Percentiles rank a stretch among this genome's conserved stretches.
phyloP scores from a whole-genome alignment of 768 basidiomycete species.

The Termitomyces sp. region DNA sequence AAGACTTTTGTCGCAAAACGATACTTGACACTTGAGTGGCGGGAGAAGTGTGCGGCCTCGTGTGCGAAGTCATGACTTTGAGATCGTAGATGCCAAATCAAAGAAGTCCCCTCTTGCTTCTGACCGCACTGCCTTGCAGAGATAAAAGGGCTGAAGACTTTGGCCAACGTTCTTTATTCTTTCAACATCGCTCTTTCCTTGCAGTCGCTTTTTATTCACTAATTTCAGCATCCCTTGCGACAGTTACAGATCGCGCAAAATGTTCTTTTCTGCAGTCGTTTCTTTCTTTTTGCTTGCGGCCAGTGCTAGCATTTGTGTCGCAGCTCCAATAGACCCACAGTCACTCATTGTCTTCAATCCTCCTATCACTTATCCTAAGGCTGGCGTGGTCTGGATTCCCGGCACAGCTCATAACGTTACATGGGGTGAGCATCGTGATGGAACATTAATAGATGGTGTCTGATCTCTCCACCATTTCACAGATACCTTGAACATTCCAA shows the following conservation, averaged over 20 bases:
- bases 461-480: not conserved
- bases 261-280: slow-evolving; percentile 10
- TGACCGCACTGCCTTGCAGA: not conserved
- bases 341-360: slow-evolving; percentile 19
- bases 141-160: slow-evolving; percentile 4
- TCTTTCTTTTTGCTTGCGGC: slow-evolving; percentile 6
- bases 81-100: slow-evolving; percentile 2
- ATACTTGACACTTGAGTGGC: slow-evolving; percentile 2
- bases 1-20: not conserved
- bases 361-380: slow-evolving; percentile 16
- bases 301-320: slow-evolving; percentile 4
- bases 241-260: not conserved
- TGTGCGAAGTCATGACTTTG: slow-evolving; percentile 2
- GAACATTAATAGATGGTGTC: not conserved
- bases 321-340: slow-evolving; percentile 6
- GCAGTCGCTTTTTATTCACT: not conserved
- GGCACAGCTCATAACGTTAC: slow-evolving; percentile 18
- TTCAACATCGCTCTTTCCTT: not conserved
- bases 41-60: slow-evolving; percentile 14
- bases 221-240: not conserved
- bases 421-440: slow-evolving; percentile 15
- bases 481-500: slow-evolving; percentile 29
- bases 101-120: slow-evolving; percentile 7
- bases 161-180: not conserved
- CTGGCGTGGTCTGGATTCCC: slow-evolving; percentile 13